Evolutionary conservation across 2,329 filamentous ascomycete species (phyloP).

Genomic region (Geosmithia flava): DNA sequence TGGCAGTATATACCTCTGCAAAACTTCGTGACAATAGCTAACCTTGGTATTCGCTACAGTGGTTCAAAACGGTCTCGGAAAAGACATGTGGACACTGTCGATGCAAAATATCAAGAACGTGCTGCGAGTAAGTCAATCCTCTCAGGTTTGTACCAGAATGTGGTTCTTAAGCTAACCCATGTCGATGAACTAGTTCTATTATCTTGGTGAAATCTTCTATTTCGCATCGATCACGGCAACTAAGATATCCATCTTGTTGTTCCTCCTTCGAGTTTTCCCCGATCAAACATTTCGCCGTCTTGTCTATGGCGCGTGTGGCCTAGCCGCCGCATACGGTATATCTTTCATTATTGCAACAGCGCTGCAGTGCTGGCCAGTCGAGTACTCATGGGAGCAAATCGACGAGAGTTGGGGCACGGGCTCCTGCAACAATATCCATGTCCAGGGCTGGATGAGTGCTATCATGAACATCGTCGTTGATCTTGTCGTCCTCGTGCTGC

Average conservation of each 20-base stretch:
- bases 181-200: slow-evolving; percentile 21
- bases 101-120: slow-evolving; percentile 28
- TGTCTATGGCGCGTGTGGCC: slow-evolving; percentile 25
- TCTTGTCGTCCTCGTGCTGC: slow-evolving; percentile 36
- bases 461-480: slow-evolving; percentile 39
- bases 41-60: slow-evolving; percentile 13
- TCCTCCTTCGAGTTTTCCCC: slow-evolving; percentile 44
- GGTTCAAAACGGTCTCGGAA: slow-evolving; percentile 35
- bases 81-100: slow-evolving; percentile 36
- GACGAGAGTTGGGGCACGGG: slow-evolving; percentile 28
- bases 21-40: slow-evolving; percentile 1
- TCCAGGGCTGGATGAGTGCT: slow-evolving; percentile 36
- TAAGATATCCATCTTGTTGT: slow-evolving; percentile 39
- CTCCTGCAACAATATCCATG: slow-evolving; percentile 34
- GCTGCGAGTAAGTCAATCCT: slow-evolving; percentile 17
- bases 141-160: slow-evolving; percentile 4
- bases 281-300: slow-evolving; percentile 20
- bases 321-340: slow-evolving; percentile 25
- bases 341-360: slow-evolving; percentile 29
- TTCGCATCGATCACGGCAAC: slow-evolving; percentile 31
- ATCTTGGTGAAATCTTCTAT: slow-evolving; percentile 29
- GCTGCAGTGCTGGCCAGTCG: slow-evolving; percentile 39
- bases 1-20: no score
- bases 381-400: slow-evolving; percentile 40
- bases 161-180: neutral